Base-by-base conservation (phyloP, 2,329 filamentous ascomycete species). In the Pseudopyricularia javanii region DNA sequence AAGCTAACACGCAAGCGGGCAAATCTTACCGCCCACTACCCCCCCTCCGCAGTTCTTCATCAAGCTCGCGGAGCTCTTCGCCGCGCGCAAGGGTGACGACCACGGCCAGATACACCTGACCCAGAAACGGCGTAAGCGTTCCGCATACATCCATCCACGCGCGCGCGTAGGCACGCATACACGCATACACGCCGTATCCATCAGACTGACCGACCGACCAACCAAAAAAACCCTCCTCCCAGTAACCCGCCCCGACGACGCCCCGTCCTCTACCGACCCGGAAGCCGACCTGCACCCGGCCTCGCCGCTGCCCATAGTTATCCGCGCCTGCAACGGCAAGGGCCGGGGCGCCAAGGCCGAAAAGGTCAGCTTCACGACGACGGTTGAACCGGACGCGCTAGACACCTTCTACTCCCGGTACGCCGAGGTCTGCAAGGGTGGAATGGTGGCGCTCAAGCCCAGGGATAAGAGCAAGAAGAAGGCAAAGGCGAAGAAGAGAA, bases 361-460 rank as follows among this genome's bases (percentile, higher is more conserved):
- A 53, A 83, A 85, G 59, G 69, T 87, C 59, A 95, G 91, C 67
- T 65, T 96, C 26, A 88, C 88, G 2, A 97, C 93, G 0, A 68
- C 95, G 0, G 90, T 97, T 1, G 76, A 85, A 53, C 80, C 86
- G 1, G 80, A 84, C 54, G 80, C 85, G 5, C 67, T 97, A 11
- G 90, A 94, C 52, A 72, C 67, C 0, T 98, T 98, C 64, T 98
- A 90, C 66, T 71, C 74, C 30, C 77, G 80, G 51, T 98, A 97
- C 71, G 91, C 90, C 22, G 93, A 97, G 59, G 77, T 90, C 3
- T 96, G 91, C 70, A 96, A 95, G 73, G 73, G 77, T 0, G 89
- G 90, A 6, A 96, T 97, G 90, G 76, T 79, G 49, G 83, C 85
- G 7, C 66, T 98, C 70, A 97, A 95, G 80, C 95, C 95, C 65